These are phyloP conservation scores for Sisymbrium altissimum DNA, from an alignment of 345 rosid species.

Conservation along the genomic window DNA sequence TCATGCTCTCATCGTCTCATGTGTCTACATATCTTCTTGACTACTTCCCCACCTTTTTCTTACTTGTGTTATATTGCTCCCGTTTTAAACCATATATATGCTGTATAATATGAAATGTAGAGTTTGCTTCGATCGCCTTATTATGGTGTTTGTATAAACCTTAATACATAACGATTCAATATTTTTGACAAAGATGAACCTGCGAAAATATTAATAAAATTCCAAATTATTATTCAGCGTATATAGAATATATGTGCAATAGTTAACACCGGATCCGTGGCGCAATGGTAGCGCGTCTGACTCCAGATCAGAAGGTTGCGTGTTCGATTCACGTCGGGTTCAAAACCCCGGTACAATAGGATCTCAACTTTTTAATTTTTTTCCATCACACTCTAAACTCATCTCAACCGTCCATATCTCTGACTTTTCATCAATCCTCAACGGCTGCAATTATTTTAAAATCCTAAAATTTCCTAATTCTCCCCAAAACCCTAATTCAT, in stretches of 20 bases:
- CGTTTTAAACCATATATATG: no score
- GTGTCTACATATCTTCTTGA: no score
- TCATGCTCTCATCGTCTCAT: no score
- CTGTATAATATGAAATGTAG: no score
- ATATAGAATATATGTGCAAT: not conserved
- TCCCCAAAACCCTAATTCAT: constrained; percentile 19
- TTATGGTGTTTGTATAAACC: no score
- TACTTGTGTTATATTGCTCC: no score
- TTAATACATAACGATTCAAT: no score
- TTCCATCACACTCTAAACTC: not conserved
- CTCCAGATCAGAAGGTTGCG: constrained; percentile 99
- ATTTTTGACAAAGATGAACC: no score
- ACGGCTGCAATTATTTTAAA: constrained; percentile 2
- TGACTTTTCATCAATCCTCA: not conserved
- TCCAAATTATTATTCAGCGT: no score
- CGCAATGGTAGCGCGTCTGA: constrained; percentile 99
- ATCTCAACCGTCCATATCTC: constrained; percentile 11
- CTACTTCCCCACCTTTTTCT: no score
- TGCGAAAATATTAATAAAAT: no score
- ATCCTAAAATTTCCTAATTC: not conserved
- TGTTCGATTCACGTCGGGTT: constrained; percentile 59
- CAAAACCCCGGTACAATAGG: not conserved
- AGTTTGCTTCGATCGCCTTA: no score
- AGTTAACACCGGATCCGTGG: constrained; percentile 56
- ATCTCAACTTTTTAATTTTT: not conserved